Evolutionary conservation across 106 monocot genomes (phyloP).

Genomic region (Phalaenopsis aphrodite): DNA sequence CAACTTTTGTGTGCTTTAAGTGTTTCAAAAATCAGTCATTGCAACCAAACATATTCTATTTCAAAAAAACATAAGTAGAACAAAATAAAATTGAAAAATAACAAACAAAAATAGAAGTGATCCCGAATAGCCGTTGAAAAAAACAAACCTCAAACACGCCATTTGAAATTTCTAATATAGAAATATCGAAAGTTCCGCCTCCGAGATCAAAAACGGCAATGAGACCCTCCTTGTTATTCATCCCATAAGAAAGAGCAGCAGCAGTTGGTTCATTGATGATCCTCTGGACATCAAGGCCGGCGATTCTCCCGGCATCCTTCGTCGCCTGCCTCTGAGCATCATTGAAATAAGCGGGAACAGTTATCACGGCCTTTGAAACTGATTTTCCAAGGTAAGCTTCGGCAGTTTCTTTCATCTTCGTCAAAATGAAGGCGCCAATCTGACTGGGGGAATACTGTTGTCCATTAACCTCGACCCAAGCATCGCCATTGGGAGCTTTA

Average conservation of each 20-base stretch:
- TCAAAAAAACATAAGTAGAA: no score
- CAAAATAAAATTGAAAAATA: no score
- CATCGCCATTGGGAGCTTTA: conserved; percentile 61
- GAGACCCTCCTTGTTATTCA: conserved; percentile 66
- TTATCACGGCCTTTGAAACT: conserved; percentile 67
- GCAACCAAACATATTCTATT: no score
- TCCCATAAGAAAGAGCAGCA: conserved; percentile 63
- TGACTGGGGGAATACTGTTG: conserved; percentile 59
- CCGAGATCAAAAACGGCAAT: conserved; percentile 72
- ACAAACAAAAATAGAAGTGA: no score
- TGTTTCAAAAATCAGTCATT: no score
- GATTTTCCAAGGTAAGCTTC: conserved; percentile 55
- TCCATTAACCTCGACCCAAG: conserved; percentile 62
- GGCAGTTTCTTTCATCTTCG: conserved; percentile 85
- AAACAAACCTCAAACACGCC: conserved; percentile 78
- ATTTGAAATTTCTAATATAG: conserved; percentile 78
- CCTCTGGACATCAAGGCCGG: conserved; percentile 62
- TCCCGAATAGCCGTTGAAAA: no score
- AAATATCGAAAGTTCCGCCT: conserved; percentile 68
- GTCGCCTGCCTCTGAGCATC: conserved; percentile 77
- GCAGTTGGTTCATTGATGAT: conserved; percentile 75
- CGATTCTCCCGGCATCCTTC: conserved; percentile 74
- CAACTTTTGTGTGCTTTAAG: no score
- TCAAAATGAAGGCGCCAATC: conserved; percentile 62
- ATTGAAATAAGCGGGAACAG: conserved; percentile 88